Base-by-base conservation (phyloP, 2,329 filamentous ascomycete species). In the Didymella sp. region DNA sequence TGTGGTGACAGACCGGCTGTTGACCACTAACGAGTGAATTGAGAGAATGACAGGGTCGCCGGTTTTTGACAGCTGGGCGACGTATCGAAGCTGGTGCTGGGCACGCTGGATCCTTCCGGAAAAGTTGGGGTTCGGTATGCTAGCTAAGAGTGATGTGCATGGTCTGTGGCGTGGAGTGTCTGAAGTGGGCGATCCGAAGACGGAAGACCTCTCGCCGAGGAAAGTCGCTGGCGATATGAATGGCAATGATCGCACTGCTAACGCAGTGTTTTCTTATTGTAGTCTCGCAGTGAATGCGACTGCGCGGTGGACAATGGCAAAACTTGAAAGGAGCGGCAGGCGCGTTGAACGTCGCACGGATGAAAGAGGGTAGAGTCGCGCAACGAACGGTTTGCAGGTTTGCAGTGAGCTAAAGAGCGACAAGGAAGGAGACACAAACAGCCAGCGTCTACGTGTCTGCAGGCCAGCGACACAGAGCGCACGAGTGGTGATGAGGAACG, bases 1-100 rank as follows among this genome's bases (percentile, higher is more conserved):
- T 40, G 68, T 74, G 69, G 71, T 72, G 63, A 75, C 73, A 76
- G 73, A 58, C 73, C 73, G 54, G 73, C 73, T 76, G 73, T 66
- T 65, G 67, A 75, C 70, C 72, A 72, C 73, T 68, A 61, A 60
- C 55, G 58, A 68, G 59, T 51, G 58, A 60, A 56, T 56, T 44
- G 59, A 70, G 63, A 59, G 70, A 71, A 65, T 56, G 70, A 71
- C 67, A 69, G 61, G 64, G 62, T 55, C 42, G 55, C 31, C 53
- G 59, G 54, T 66, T 61, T 45, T 66, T 66, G 60, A 63, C 56
- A 54, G 53, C 44, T 58, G 17, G 45, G 55, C 47, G 38, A 61
- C 68, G 46, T 50, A 52, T 45, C 56, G 60, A 61, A 59, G 59
- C 45, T 58, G 56, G 40, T 49, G 59, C 56, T 60, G 55, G 60